A percentile compares a stretch with the other conserved stretches of the same genome.
Evolutionary conservation across 2,329 filamentous ascomycete genomes (phyloP).

Genomic region (Penicillium sp.): DNA sequence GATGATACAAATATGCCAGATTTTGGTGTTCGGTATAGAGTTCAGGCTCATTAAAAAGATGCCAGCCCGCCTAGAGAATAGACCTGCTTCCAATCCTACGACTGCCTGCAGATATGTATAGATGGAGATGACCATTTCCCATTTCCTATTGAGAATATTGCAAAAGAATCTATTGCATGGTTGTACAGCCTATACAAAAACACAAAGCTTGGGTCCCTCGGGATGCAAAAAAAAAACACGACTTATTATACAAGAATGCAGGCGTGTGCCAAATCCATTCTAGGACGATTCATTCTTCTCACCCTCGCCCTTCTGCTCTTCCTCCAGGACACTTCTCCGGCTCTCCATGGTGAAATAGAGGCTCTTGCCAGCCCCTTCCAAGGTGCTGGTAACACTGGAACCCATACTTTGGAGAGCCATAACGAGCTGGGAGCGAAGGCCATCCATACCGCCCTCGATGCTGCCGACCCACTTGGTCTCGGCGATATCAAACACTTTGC

Average conservation of each 20-base stretch:
- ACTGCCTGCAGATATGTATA: background rate
- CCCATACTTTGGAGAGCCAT: constrained; percentile 76
- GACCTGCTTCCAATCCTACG: too few relatives aligned
- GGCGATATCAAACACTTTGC: constrained; percentile 74
- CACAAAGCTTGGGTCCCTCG: constrained; percentile 15
- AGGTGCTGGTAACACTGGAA: constrained; percentile 69
- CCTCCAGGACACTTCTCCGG: constrained; percentile 75
- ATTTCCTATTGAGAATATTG: constrained; percentile 1
- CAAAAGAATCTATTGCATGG: constrained; percentile 15
- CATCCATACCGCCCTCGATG: constrained; percentile 77
- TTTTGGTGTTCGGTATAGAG: background rate
- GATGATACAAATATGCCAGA: background rate
- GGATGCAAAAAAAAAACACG: constrained; percentile 25
- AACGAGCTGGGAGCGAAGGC: constrained; percentile 78
- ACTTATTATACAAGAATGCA: constrained; percentile 38
- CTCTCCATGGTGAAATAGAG: constrained; percentile 87
- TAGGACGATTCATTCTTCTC: constrained; percentile 36
- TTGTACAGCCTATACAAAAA: constrained; percentile 22
- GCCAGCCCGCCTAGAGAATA: background rate
- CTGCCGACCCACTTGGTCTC: constrained; percentile 69
- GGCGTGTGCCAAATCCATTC: constrained; percentile 11
- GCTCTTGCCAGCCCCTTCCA: constrained; percentile 77
- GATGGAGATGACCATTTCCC: constrained; percentile 1
- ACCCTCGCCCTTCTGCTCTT: constrained; percentile 52
- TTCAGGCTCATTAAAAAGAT: background rate